Percentiles rank a stretch among this genome's conserved stretches.
Conservation (phyloP, 2,329 filamentous ascomycete genomes). For the Trichoderma endophyticum region DNA sequence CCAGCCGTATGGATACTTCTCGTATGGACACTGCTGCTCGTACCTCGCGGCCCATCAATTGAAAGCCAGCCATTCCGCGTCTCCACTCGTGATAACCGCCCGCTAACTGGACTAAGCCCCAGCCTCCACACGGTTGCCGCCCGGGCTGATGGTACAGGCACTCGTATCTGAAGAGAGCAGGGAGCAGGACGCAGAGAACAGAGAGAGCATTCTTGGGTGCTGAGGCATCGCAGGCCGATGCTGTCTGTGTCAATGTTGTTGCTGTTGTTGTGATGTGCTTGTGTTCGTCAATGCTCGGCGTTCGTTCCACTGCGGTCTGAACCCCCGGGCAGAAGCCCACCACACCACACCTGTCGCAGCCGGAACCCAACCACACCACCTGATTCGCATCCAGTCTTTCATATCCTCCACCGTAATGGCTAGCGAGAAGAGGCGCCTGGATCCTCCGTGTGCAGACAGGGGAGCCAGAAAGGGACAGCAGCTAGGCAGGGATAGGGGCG, state of each 20-base stretch:
- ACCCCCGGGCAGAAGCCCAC: slow-evolving; percentile 9
- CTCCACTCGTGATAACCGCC: slow-evolving; percentile 18
- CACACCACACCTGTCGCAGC: slow-evolving; percentile 16
- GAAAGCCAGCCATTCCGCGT: background rate
- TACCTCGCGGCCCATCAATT: slow-evolving; percentile 1
- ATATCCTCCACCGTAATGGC: slow-evolving; percentile 18
- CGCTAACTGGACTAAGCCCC: slow-evolving; percentile 17
- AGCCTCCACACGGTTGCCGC: slow-evolving; percentile 18
- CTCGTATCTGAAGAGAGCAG: slow-evolving; percentile 7
- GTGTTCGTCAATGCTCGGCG: slow-evolving; percentile 1
- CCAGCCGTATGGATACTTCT: slow-evolving; percentile 13
- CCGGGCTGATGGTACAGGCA: slow-evolving; percentile 11
- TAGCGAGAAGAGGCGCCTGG: slow-evolving; percentile 19
- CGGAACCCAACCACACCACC: slow-evolving; percentile 18
- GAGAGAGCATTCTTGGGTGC: slow-evolving; percentile 3
- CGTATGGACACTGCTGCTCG: background rate
- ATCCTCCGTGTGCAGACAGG: slow-evolving; percentile 20
- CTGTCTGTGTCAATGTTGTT: background rate
- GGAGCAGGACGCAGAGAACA: background rate
- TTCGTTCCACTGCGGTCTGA: slow-evolving; percentile 11
- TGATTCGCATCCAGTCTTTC: slow-evolving; percentile 19
- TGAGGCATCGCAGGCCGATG: background rate
- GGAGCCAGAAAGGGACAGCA: slow-evolving; percentile 15
- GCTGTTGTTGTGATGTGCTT: background rate
- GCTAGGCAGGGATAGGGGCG: slow-evolving; percentile 16